phyloP scores from a whole-genome alignment of 768 basidiomycete species.

The Lanmaoa rubissima region DNA sequence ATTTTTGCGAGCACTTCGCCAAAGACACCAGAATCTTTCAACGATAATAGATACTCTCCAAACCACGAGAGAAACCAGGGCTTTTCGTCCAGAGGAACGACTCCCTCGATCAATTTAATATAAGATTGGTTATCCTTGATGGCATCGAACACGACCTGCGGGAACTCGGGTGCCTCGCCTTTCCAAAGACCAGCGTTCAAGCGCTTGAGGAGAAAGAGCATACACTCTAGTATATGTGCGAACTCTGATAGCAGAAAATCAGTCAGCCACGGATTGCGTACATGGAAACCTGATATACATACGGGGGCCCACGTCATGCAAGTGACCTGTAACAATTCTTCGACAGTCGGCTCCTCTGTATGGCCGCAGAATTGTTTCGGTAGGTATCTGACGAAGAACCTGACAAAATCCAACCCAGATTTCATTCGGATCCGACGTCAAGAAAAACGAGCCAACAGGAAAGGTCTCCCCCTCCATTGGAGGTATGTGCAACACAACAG shows the following conservation, averaged over 20 bases:
- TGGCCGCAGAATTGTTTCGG: conserved; percentile 36
- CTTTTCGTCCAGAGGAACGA: conserved; percentile 32
- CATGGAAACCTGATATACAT: conserved; percentile 33
- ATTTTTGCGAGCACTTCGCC: conserved; percentile 72
- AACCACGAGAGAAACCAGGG: conserved; percentile 65
- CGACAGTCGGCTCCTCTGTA: conserved; percentile 43
- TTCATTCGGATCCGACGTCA: conserved; percentile 39
- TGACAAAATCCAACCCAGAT: conserved; percentile 52
- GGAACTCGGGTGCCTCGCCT: conserved; percentile 67
- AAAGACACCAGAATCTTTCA: conserved; percentile 48
- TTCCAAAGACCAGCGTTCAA: conserved; percentile 62
- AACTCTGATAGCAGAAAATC: conserved; percentile 48
- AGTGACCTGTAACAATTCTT: conserved; percentile 56
- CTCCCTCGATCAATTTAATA: conserved; percentile 41
- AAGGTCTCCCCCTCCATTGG: conserved; percentile 5
- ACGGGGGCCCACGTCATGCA: conserved; percentile 61
- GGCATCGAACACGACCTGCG: conserved; percentile 75
- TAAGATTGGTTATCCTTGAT: conserved; percentile 76
- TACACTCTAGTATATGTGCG: conserved; percentile 52
- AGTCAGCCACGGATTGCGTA: not conserved
- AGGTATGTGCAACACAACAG: not conserved
- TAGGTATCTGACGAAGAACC: conserved; percentile 55
- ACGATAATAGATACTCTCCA: conserved; percentile 56
- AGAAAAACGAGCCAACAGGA: conserved; percentile 18
- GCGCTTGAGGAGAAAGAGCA: conserved; percentile 59